These are phyloP conservation scores for Cupressus sempervirens DNA, from an alignment of 75 land plant species.

Conservation along the genomic window DNA sequence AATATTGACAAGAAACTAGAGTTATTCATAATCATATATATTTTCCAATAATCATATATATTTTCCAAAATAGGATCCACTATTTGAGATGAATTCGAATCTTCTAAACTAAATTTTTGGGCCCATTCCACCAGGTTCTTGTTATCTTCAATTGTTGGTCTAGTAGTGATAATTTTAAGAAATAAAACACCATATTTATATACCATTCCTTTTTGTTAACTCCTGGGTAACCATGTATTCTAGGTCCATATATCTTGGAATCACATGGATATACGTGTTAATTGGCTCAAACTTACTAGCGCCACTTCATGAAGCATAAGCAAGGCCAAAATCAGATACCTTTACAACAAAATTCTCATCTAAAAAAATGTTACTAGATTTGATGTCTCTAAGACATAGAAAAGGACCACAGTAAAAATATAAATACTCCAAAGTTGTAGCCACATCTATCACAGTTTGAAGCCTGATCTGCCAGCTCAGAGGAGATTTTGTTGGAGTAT, in stretches of 20 bases:
- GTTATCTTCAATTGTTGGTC: constrained; percentile 33
- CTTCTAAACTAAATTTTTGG: constrained; percentile 31
- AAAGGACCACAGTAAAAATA: constrained; percentile 44
- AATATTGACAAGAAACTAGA: constrained; percentile 17
- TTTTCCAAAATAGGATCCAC: constrained; percentile 29
- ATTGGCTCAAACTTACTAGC: constrained; percentile 24
- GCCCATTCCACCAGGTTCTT: constrained; percentile 42
- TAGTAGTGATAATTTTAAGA: constrained; percentile 32
- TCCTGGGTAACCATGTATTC: constrained; percentile 30
- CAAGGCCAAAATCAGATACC: constrained; percentile 46
- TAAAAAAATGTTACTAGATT: constrained; percentile 44
- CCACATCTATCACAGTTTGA: constrained; percentile 35
- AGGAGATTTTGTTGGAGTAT: constrained; percentile 11
- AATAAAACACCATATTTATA: constrained; percentile 40
- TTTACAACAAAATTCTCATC: constrained; percentile 38
- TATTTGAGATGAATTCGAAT: constrained; percentile 15
- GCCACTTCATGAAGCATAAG: constrained; percentile 26
- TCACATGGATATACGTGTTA: constrained; percentile 36
- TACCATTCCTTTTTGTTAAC: constrained; percentile 38
- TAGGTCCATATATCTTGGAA: constrained; percentile 46
- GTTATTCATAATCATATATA: constrained; percentile 25
- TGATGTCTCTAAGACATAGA: constrained; percentile 40
- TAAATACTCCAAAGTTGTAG: constrained; percentile 41
- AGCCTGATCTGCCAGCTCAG: constrained; percentile 34
- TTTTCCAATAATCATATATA: no score